These are phyloP conservation scores for Komagataella phaffii DNA, from an alignment of 805 yeast species.

Conservation along the genomic window DNA sequence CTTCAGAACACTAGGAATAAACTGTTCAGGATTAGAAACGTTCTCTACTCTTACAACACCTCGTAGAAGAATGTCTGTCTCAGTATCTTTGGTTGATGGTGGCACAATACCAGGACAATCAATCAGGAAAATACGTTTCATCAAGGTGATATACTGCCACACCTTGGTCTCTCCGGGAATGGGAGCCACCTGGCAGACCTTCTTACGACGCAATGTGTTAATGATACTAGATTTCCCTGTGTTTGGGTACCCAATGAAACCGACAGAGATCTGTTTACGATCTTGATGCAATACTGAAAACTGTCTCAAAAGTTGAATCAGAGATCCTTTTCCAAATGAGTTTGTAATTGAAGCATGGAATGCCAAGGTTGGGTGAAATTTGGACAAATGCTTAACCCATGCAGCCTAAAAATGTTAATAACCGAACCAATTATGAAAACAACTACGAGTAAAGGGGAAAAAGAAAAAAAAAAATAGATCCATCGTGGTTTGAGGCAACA, in stretches of 20 bases:
- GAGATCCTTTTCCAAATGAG: constrained; percentile 94
- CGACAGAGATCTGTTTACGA: constrained; percentile 92
- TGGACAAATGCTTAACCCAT: constrained; percentile 93
- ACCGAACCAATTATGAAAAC: constrained; percentile 5
- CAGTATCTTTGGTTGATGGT: constrained; percentile 80
- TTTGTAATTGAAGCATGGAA: constrained; percentile 96
- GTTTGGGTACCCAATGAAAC: constrained; percentile 95
- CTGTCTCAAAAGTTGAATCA: constrained; percentile 87
- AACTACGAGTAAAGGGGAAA: constrained; percentile 1
- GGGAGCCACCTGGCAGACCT: constrained; percentile 95
- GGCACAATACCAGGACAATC: constrained; percentile 99
- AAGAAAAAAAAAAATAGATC: not conserved
- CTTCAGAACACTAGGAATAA: constrained; percentile 71
- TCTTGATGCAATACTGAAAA: constrained; percentile 84
- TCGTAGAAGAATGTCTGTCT: constrained; percentile 83
- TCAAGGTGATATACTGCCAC: constrained; percentile 95
- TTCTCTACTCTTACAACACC: constrained; percentile 99
- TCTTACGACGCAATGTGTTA: constrained; percentile 85
- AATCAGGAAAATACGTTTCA: constrained; percentile 89
- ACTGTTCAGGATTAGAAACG: constrained; percentile 90
- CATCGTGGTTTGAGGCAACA: not conserved
- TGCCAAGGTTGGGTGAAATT: constrained; percentile 87
- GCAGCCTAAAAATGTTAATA: constrained; percentile 59
- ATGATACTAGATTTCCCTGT: constrained; percentile 97
- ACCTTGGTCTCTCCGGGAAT: constrained; percentile 98